phyloP scores from a whole-genome alignment of 257 asterid genomes.

The Cinchona pubescens region DNA sequence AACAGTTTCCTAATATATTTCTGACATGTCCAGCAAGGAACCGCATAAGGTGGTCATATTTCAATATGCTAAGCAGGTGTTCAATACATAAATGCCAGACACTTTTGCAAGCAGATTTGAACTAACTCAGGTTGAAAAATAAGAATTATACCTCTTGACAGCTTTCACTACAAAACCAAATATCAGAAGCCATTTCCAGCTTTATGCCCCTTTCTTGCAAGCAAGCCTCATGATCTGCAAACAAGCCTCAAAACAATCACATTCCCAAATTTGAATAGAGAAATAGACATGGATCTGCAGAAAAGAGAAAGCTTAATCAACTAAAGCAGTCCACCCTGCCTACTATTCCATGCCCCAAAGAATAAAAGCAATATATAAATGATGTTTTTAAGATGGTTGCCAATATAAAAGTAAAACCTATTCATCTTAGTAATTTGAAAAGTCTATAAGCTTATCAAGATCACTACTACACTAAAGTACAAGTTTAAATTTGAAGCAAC shows the following conservation, averaged over 20 bases:
- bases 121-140: conserved; percentile 8
- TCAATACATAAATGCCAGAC: neutral
- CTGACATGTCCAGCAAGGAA: neutral
- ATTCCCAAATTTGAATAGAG: conserved; percentile 6
- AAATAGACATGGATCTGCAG: conserved; percentile 1
- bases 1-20: neutral
- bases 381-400: neutral
- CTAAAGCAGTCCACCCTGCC: neutral
- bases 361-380: neutral
- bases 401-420: neutral
- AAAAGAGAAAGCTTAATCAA: neutral
- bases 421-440: neutral
- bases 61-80: neutral
- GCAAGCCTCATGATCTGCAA: conserved; percentile 85
- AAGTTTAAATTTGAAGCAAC: neutral
- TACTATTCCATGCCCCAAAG: neutral
- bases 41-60: neutral
- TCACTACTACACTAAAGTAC: neutral
- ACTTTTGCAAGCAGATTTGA: neutral
- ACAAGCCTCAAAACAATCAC: conserved; percentile 26
- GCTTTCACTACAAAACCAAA: conserved; percentile 82
- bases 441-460: neutral
- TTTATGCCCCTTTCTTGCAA: conserved; percentile 39
- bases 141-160: conserved; percentile 66
- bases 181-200: conserved; percentile 46